Percentiles rank a stretch among this genome's conserved stretches.
phyloP scores from a whole-genome alignment of 768 basidiomycete species.

The Galerina sulciceps region DNA sequence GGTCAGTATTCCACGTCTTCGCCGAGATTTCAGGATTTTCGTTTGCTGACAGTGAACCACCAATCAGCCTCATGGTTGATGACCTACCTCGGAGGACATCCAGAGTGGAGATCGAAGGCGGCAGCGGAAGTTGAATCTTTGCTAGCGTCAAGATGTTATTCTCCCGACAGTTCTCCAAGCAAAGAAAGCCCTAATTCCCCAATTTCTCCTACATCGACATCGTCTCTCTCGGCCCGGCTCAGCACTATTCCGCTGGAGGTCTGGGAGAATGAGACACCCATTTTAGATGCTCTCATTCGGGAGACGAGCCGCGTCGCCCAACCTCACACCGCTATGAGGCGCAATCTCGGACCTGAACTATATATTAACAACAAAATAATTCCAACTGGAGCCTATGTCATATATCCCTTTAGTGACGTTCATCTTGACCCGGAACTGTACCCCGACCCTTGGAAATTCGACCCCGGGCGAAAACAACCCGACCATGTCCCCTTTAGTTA shows the following conservation, averaged over 20 bases:
- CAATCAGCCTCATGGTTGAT: conserved; percentile 70
- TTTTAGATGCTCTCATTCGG: conserved; percentile 73
- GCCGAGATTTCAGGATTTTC: conserved; percentile 16
- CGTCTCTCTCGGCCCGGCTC: conserved; percentile 41
- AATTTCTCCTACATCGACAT: conserved; percentile 4
- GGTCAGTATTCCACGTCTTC: conserved; percentile 38
- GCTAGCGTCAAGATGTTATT: conserved; percentile 43
- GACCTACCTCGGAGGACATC: conserved; percentile 70
- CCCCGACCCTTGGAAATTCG: conserved; percentile 78
- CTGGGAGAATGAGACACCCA: conserved; percentile 73
- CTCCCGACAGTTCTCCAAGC: conserved; percentile 18
- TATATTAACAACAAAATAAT: conserved; percentile 72
- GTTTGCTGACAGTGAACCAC: conserved; percentile 11
- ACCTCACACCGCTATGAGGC: conserved; percentile 81
- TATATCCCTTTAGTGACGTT: conserved; percentile 82
- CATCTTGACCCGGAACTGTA: conserved; percentile 76
- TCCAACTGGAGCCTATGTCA: conserved; percentile 74
- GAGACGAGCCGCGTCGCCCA: conserved; percentile 82
- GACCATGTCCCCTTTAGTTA: conserved; percentile 58
- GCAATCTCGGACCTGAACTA: conserved; percentile 74
- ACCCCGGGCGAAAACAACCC: conserved; percentile 58
- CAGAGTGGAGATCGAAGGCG: conserved; percentile 69
- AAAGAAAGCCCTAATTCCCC: conserved; percentile 9
- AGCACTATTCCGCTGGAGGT: conserved; percentile 65
- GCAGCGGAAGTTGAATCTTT: conserved; percentile 61